Base-by-base conservation (phyloP, 2,329 filamentous ascomycete genomes). In the Epicoccum sorghinum region DNA sequence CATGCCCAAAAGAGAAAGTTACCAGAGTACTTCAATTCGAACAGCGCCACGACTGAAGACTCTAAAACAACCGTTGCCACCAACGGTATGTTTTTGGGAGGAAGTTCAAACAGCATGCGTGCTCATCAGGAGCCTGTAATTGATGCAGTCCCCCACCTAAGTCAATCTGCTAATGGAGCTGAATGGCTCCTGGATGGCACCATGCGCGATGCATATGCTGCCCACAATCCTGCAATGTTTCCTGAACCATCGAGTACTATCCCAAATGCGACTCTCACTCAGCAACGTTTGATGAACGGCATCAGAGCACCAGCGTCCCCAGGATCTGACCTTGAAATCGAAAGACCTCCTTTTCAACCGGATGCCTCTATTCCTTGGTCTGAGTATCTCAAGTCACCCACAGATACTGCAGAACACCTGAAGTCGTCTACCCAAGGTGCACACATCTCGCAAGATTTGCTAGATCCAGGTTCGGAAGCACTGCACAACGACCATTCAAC, bases 171-270 rank as follows among this genome's bases (percentile, higher is more conserved):
- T 4, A 14, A 56, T 8, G 58, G 52, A 27, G 52, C 37, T 18
- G 13, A 22, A 14, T 70, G 64, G 60, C 55, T 58, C 4, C 55
- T 75, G 7, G 67, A 72, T 33, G 72, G 67, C 4, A 73, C 71
- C 10, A 61, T 78, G 30, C 61, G 63, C 24, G 61, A 72, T 3
- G 63, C 74, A 30, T 79, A 77, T 45, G 67, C 60, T 14, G 45
- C 69, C 12, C 77, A 79, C 53, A 72, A 79, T 25, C 76, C 77
- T 1, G 62, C 65, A 32, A 67, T 78, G 68, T 79, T 79, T 52
- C 68, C 65, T 41, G 73, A 76, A 27, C 66, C 68, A 35, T 78
- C 76, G 12, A 78, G 73, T 54, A 80, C 78, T 0, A 60, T 78
- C 12, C 73, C 73, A 4, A 75, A 78, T 53, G 76, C 72, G 30